Evolutionary conservation across 352 stramenopile species (phyloP), one percentile per base, ranked within the genome.

Genomic region (Globisporangium iwayamae): DNA sequence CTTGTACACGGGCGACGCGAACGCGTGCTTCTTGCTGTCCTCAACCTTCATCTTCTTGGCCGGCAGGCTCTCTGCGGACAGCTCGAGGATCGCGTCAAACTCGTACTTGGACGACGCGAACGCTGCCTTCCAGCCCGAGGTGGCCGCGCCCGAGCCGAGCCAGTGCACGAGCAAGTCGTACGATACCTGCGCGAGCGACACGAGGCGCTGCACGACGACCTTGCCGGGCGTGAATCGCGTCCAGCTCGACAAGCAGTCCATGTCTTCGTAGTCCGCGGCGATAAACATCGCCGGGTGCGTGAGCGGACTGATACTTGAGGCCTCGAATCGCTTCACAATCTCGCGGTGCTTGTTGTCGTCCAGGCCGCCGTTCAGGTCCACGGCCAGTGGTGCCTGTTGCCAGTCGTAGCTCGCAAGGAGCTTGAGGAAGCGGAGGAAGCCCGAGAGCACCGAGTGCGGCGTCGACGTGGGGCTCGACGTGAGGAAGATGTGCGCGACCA

Each of bases 161-260:
- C 86, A 95, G 51, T 76, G 69, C 45, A 81, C 69, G 4, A 91
- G 67, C 10, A 77, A 60, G 30, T 76, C 61, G 56, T 86, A 91
- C 51, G 86, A 89, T 2, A 68, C 56, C 63, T 87, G 78, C 1
- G 86, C 79, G 1, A 95, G 62, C 8, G 77, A 68, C 51, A 87
- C 76, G 6, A 95, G 60, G 0, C 86, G 83, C 65, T 90, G 81
- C 7, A 89, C 71, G 6, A 91, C 67, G 34, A 90, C 79, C 30
- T 79, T 84, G 66, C 87, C 72, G 4, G 79, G 83, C 4, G 64
- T 71, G 60, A 87, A 83, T 4, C 81, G 76, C 25, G 84, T 95
- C 86, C 86, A 95, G 68, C 82, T 93, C 28, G 86, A 95, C 54
- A 93, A 46, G 28, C 82, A 91, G 48, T 92, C 83, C 63, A 83